Percentiles rank a stretch among this genome's conserved stretches.
Evolutionary conservation across 2,329 filamentous ascomycete species (phyloP).

Genomic region (Alternaria consortialis): DNA sequence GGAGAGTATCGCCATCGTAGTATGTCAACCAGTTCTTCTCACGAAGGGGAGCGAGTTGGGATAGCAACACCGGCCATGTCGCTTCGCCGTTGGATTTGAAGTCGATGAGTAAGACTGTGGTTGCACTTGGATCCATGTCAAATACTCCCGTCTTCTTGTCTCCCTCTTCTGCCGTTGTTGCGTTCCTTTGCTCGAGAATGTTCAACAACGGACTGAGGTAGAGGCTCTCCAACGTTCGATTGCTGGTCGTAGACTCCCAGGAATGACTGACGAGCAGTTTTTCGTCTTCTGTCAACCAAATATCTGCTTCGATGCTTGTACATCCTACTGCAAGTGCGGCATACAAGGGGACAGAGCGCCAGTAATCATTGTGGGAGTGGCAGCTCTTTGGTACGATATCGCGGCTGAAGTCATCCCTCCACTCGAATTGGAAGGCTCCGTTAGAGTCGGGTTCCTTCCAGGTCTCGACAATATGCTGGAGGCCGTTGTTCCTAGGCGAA

Average conservation of each 20-base stretch:
- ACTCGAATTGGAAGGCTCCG: conserved; percentile 34
- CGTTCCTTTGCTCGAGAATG: conserved; percentile 47
- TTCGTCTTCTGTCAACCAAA: conserved; percentile 36
- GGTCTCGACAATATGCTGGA: conserved; percentile 34
- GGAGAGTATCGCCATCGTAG: conserved; percentile 60
- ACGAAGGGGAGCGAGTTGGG: conserved; percentile 67
- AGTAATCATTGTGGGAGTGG: conserved; percentile 58
- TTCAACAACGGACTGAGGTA: conserved; percentile 53
- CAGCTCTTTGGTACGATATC: conserved; percentile 48
- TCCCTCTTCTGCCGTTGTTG: conserved; percentile 24
- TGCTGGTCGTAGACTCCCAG: conserved; percentile 24
- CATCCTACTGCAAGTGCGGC: conserved; percentile 53
- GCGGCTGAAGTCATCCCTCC: conserved; percentile 51
- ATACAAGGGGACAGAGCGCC: conserved; percentile 52
- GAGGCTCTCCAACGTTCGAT: conserved; percentile 37
- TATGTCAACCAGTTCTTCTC: conserved; percentile 62
- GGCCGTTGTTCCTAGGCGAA: conserved; percentile 28
- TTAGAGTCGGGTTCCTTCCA: conserved; percentile 39
- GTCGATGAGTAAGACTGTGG: conserved; percentile 72
- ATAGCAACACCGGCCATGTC: conserved; percentile 63
- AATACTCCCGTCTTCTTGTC: conserved; percentile 60
- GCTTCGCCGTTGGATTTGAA: conserved; percentile 67
- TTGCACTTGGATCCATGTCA: conserved; percentile 49
- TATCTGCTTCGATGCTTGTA: conserved; percentile 44
- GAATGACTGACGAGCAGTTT: conserved; percentile 45